Evolutionary conservation across 2,329 filamentous ascomycete species (phyloP).

Genomic region (Lecanicillium sp.): DNA sequence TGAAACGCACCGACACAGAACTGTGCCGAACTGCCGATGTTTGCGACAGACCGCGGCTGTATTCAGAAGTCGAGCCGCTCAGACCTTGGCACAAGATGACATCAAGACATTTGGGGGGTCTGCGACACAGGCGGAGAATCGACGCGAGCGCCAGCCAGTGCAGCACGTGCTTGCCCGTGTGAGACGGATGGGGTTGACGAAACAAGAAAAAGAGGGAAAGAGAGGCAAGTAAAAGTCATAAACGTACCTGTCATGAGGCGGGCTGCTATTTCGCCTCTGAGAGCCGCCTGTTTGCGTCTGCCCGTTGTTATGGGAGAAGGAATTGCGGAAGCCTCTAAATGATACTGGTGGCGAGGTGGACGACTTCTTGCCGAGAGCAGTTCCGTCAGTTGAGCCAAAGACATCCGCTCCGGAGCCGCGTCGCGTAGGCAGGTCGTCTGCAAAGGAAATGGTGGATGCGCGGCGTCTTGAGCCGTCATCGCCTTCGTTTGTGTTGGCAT

Average conservation of each 20-base stretch:
- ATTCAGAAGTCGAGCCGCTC: no score
- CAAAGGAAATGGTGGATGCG: slow-evolving; percentile 26
- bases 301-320: slow-evolving; percentile 40
- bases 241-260: slow-evolving; percentile 41
- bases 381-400: no score
- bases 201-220: slow-evolving; percentile 9
- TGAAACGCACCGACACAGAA: slow-evolving; percentile 4
- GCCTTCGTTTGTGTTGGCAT: slow-evolving; percentile 13
- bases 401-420: slow-evolving; percentile 19
- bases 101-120: background rate
- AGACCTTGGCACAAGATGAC: no score
- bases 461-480: slow-evolving; percentile 16
- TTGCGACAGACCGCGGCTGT: no score
- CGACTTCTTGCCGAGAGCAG: no score
- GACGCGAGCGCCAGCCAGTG: background rate
- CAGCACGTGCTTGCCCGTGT: background rate
- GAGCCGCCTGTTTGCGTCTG: slow-evolving; percentile 34
- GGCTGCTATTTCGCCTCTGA: slow-evolving; percentile 38
- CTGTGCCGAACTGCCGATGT: slow-evolving; percentile 6
- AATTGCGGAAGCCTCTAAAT: no score
- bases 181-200: slow-evolving; percentile 3
- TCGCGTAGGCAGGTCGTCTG: slow-evolving; percentile 23
- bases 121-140: background rate
- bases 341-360: no score
- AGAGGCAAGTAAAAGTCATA: background rate